A percentile compares a stretch with the other conserved stretches of the same genome.
Conservation (phyloP, 257 asterid genomes). For the Linaria vulgaris region DNA sequence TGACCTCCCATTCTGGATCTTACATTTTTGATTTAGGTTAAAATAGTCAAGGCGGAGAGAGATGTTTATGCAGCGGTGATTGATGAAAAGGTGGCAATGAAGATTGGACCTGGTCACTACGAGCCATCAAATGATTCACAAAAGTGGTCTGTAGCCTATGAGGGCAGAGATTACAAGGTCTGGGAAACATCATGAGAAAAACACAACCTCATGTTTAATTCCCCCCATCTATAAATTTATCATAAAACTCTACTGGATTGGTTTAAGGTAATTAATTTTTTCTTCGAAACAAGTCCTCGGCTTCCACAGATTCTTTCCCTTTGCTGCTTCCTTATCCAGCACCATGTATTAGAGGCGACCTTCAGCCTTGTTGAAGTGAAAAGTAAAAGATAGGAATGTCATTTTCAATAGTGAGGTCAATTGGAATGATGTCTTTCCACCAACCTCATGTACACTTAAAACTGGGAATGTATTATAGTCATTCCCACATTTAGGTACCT, state of each 20-base stretch:
- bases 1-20: slow-evolving; percentile 4
- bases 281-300: neutral
- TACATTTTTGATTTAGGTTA: slow-evolving; percentile 41
- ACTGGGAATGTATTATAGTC: slow-evolving; percentile 18
- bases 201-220: neutral
- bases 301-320: neutral
- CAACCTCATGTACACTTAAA: slow-evolving; percentile 11
- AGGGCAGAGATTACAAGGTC: slow-evolving; percentile 74
- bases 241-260: slow-evolving; percentile 1
- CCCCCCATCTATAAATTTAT: slow-evolving; percentile 2
- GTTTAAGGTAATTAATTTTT: neutral
- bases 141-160: slow-evolving; percentile 66
- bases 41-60: slow-evolving; percentile 75
- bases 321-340: slow-evolving; percentile 16
- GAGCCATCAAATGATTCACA: slow-evolving; percentile 53
- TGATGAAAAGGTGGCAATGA: slow-evolving; percentile 76
- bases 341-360: slow-evolving; percentile 1
- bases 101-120: slow-evolving; percentile 88
- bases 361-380: slow-evolving; percentile 6
- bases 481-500: neutral
- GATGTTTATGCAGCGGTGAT: slow-evolving; percentile 88
- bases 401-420: slow-evolving; percentile 4
- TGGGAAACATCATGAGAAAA: slow-evolving; percentile 58
- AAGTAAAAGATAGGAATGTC: slow-evolving; percentile 11
- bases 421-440: slow-evolving; percentile 8